These are phyloP conservation scores for Boletales sp. DNA, from an alignment of 768 basidiomycete genomes.

Conservation along the genomic window DNA sequence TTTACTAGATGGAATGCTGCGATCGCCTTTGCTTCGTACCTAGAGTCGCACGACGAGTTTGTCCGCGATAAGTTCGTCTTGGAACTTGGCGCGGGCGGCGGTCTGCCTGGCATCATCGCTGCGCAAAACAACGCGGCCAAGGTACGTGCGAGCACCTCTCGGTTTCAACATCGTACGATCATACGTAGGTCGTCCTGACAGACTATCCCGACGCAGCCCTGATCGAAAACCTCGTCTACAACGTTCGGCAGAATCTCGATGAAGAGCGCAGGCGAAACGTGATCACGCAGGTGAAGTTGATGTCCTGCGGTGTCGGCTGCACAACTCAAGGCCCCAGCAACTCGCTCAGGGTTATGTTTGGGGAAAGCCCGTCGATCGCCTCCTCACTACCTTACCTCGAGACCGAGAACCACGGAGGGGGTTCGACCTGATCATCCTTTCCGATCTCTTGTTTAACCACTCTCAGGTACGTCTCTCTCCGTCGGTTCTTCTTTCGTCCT, in stretches of 20 bases:
- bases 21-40: slow-evolving; percentile 63
- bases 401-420: slow-evolving; percentile 19
- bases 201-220: slow-evolving; percentile 87
- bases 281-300: slow-evolving; percentile 31
- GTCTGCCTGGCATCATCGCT: slow-evolving; percentile 77
- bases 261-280: slow-evolving; percentile 15
- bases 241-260: slow-evolving; percentile 58
- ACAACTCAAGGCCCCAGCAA: no score
- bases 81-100: slow-evolving; percentile 94
- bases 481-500: not conserved
- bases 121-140: slow-evolving; percentile 65
- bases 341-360: slow-evolving; percentile 71
- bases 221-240: slow-evolving; percentile 70
- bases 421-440: slow-evolving; percentile 84
- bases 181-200: slow-evolving; percentile 71
- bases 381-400: slow-evolving; percentile 27
- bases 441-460: slow-evolving; percentile 93
- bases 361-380: slow-evolving; percentile 51
- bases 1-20: slow-evolving; percentile 82
- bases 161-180: not conserved
- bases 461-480: slow-evolving; percentile 57
- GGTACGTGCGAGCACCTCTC: slow-evolving; percentile 34
- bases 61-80: slow-evolving; percentile 54
- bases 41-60: slow-evolving; percentile 51
- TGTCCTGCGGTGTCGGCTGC: no score